phyloP scores from a whole-genome alignment of 352 stramenopile species.

The Saprolegnia diclina region DNA sequence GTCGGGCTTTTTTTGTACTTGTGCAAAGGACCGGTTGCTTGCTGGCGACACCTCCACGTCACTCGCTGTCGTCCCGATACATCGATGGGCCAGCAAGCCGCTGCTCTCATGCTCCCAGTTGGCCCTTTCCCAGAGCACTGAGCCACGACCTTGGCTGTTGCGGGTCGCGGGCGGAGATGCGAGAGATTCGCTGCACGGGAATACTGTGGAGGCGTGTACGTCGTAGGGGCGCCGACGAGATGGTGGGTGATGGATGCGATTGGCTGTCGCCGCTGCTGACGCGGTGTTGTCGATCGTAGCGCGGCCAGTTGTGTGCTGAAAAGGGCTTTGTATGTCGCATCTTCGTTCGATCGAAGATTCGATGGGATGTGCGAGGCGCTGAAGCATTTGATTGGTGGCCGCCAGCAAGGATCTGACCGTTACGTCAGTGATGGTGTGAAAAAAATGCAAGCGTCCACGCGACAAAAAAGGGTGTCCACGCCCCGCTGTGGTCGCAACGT shows the following conservation, averaged over 20 bases:
- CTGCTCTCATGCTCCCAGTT: too few relatives aligned
- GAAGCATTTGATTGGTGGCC: background rate
- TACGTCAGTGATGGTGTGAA: background rate
- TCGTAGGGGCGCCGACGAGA: background rate
- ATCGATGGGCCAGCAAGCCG: too few relatives aligned
- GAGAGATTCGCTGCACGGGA: too few relatives aligned
- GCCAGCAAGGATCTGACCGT: background rate
- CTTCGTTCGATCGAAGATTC: background rate
- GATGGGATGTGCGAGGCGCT: background rate
- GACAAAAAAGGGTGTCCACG: background rate
- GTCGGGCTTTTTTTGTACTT: slow-evolving; percentile 1
- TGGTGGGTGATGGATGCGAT: background rate
- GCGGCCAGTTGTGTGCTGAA: background rate
- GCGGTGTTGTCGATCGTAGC: background rate
- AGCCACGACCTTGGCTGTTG: too few relatives aligned
- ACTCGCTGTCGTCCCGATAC: too few relatives aligned
- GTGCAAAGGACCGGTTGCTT: background rate
- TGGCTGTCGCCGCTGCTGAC: background rate
- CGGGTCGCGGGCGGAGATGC: too few relatives aligned
- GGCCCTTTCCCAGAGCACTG: too few relatives aligned
- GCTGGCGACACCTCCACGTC: too few relatives aligned
- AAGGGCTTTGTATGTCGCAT: background rate
- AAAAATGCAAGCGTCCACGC: background rate
- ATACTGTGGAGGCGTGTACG: too few relatives aligned
- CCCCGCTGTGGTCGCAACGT: background rate